Conservation (phyloP, 306 rosid species). For the Rosa persica region DNA sequence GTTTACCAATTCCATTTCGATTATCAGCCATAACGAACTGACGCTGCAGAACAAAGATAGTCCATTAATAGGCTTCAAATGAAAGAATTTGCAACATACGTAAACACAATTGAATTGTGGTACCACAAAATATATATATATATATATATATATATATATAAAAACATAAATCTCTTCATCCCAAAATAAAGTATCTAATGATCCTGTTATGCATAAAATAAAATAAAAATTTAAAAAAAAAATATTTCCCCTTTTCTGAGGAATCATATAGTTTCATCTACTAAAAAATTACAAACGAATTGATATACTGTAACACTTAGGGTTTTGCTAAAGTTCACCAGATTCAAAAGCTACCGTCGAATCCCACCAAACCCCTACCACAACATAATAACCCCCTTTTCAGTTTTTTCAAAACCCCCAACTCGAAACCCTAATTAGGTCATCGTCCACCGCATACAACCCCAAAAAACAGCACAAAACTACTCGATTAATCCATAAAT, state of each 20-base stretch:
- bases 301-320: not conserved
- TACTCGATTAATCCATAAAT: not conserved
- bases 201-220: not conserved
- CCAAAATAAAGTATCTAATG: not conserved
- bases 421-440: slow-evolving; percentile 14
- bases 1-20: slow-evolving; percentile 67
- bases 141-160: too few species aligned
- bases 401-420: not conserved
- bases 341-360: not conserved
- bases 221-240: not conserved
- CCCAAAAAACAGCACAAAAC: not conserved
- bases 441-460: not conserved
- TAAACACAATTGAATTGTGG: not conserved
- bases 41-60: slow-evolving; percentile 19
- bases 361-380: not conserved
- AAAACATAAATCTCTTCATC: not conserved
- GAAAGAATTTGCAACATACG: not conserved
- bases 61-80: not conserved
- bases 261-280: not conserved
- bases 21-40: slow-evolving; percentile 64
- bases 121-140: not conserved
- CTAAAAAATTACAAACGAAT: not conserved
- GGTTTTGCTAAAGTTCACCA: slow-evolving; percentile 8
- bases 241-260: not conserved
- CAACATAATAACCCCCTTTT: not conserved